Evolutionary conservation across 805 yeast genomes (phyloP), one percentile per base, ranked within the genome.

Genomic region (Tetrapisispora namnaoensis): DNA sequence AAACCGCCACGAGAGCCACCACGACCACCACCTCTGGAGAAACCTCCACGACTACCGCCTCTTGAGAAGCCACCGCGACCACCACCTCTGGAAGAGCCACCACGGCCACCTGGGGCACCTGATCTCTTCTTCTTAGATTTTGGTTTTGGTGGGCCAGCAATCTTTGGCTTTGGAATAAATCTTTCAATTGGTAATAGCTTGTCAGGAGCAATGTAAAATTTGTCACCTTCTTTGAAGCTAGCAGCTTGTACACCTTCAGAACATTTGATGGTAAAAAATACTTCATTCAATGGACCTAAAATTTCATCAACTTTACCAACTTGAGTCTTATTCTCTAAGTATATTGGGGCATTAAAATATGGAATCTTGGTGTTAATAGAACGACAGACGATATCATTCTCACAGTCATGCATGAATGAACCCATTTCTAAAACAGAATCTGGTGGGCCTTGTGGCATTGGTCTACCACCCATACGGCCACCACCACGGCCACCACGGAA

Each of bases 231-330:
- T 70, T 88, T 88, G 78, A 93, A 93, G 47, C 96, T 86, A 36
- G 78, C 70, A 49, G 99, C 96, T 67, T 86, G 93, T 47, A 93
- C 93, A 65, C 99, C 99, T 66, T 93, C 99, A 46, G 86, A 76
- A 50, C 97, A 93, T 72, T 93, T 93, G 59, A 93, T 82, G 37
- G 99, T 93, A 78, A 93, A 93, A 67, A 78, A 91, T n/a, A 93
- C 97, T 71, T 93, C 99, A 67, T 93, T 93, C 66, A 93, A 72
- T 44, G 99, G 98, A 46, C 99, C 99, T 58, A 93, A 77, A 54
- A 93, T 93, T 75, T 93, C 99, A 68, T 93, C 99, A 51, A 93
- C 95, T 70, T 93, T 93, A 61, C 99, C 99, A 44, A 93, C 82
- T 65, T 85, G 93, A 24, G 95, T 84, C 71, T 93, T 93, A 77